phyloP scores from a whole-genome alignment of 768 basidiomycete species.

The Tricholoma terreum region DNA sequence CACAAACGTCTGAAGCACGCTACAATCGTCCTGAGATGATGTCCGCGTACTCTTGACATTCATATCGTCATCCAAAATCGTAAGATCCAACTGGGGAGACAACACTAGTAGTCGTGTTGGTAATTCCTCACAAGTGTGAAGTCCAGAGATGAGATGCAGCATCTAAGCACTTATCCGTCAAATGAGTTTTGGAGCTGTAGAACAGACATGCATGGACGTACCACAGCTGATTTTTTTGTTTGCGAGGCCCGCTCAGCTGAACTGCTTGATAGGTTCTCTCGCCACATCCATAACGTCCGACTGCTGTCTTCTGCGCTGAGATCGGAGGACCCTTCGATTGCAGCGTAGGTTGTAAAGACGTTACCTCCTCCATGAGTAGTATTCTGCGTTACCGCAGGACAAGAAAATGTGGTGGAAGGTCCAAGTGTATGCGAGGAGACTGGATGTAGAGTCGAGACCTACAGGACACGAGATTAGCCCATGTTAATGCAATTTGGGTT shows the following conservation, averaged over 20 bases:
- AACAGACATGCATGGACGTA: conserved; percentile 30
- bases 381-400: conserved; percentile 49
- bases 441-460: conserved; percentile 66
- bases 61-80: conserved; percentile 28
- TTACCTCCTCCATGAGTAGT: conserved; percentile 30
- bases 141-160: conserved; percentile 34
- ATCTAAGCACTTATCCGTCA: conserved; percentile 32
- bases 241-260: conserved; percentile 28
- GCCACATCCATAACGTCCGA: conserved; percentile 62
- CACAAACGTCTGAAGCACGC: conserved; percentile 25
- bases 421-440: conserved; percentile 68
- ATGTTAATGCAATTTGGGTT: background rate
- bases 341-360: conserved; percentile 53
- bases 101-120: conserved; percentile 25
- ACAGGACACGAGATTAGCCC: background rate
- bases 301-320: conserved; percentile 37
- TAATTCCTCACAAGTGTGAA: conserved; percentile 22
- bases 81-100: conserved; percentile 30
- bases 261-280: conserved; percentile 43
- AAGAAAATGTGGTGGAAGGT: conserved; percentile 59
- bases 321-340: conserved; percentile 48
- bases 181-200: conserved; percentile 11
- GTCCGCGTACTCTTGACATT: conserved; percentile 19
- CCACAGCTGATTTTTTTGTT: conserved; percentile 42
- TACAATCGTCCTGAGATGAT: conserved; percentile 6